Percentiles rank a stretch among this genome's conserved stretches.
Evolutionary conservation across 306 rosid species (phyloP).

Genomic region (Begonia peltatifolia): DNA sequence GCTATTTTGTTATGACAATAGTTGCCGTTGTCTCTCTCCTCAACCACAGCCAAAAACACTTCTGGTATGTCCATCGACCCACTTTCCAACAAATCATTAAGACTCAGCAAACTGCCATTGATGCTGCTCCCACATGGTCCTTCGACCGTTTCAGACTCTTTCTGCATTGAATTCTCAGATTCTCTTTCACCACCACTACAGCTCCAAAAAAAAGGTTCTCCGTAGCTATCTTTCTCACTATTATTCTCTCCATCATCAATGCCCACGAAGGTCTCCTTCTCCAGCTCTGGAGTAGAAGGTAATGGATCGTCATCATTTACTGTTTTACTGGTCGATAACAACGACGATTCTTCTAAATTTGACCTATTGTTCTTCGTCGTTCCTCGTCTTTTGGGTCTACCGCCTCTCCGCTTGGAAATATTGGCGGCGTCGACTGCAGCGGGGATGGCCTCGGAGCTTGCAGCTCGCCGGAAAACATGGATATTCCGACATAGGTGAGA

Average conservation of each 20-base stretch:
- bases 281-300: constrained; percentile 17
- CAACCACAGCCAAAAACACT: constrained; percentile 22
- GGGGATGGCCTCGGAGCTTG: not conserved
- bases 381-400: not conserved
- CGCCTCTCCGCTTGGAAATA: constrained; percentile 27
- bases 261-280: constrained; percentile 8
- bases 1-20: not conserved
- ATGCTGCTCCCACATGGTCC: constrained; percentile 3
- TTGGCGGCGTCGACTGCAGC: not conserved
- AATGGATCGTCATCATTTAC: not conserved
- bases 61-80: constrained; percentile 8
- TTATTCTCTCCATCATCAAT: not conserved
- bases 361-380: not conserved
- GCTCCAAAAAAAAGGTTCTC: too few species aligned
- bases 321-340: not conserved
- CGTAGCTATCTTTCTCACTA: too few species aligned
- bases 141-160: not conserved
- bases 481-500: constrained; percentile 61
- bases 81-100: constrained; percentile 17
- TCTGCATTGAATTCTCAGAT: not conserved
- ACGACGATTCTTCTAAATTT: not conserved
- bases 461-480: constrained; percentile 11
- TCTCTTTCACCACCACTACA: not conserved
- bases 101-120: constrained; percentile 19
- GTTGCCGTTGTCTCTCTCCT: constrained; percentile 17